Evolutionary conservation across 768 basidiomycete species (phyloP).

Genomic region (Leccinum variicolor): DNA sequence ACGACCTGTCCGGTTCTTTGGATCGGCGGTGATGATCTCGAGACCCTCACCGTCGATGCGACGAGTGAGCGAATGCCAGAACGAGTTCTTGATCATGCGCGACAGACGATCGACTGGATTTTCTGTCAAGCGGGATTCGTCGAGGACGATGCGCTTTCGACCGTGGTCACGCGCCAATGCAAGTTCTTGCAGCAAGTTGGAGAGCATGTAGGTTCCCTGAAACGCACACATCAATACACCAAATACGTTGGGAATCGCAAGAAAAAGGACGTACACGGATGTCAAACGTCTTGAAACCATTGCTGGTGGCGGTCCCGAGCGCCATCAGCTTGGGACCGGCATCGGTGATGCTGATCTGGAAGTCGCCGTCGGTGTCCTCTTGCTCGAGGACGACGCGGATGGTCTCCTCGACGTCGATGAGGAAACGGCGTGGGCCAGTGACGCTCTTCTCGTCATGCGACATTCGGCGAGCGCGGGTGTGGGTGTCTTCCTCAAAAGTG

Average conservation of each 20-base stretch:
- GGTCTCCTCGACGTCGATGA: slow-evolving; percentile 98
- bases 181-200: slow-evolving; percentile 97
- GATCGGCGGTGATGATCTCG: slow-evolving; percentile 96
- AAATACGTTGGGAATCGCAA: background rate
- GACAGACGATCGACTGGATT: slow-evolving; percentile 96
- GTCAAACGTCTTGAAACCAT: slow-evolving; percentile 97
- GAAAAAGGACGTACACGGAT: slow-evolving; percentile 62
- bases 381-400: slow-evolving; percentile 95
- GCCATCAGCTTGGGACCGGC: slow-evolving; percentile 96
- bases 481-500: slow-evolving; percentile 74
- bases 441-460: slow-evolving; percentile 91
- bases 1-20: slow-evolving; percentile 92
- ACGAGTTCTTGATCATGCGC: slow-evolving; percentile 96
- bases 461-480: slow-evolving; percentile 71
- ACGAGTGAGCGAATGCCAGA: slow-evolving; percentile 97
- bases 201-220: slow-evolving; percentile 98
- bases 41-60: slow-evolving; percentile 97
- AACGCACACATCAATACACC: slow-evolving; percentile 12
- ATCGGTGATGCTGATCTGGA: slow-evolving; percentile 94
- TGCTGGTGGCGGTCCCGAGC: slow-evolving; percentile 93
- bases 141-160: slow-evolving; percentile 95
- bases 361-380: slow-evolving; percentile 96
- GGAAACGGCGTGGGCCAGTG: slow-evolving; percentile 79
- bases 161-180: slow-evolving; percentile 94
- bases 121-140: slow-evolving; percentile 95